phyloP scores from a whole-genome alignment of 108 stramenopile species.

The Cylindrotheca fusiformis region DNA sequence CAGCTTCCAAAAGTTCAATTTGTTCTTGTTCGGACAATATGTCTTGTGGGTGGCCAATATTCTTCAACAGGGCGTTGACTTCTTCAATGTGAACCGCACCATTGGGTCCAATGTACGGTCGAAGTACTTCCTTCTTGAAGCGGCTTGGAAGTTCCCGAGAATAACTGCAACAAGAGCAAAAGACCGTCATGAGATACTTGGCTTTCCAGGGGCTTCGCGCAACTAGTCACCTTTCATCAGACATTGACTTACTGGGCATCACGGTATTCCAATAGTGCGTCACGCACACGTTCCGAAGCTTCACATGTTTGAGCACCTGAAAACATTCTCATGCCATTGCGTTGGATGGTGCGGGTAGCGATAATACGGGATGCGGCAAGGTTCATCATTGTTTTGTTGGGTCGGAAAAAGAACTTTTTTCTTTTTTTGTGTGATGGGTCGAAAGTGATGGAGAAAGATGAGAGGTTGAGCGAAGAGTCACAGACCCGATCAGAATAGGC shows the following conservation, averaged over 20 bases:
- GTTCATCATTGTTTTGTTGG: too few relatives aligned
- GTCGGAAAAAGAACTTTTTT: too few relatives aligned
- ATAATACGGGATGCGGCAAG: not conserved
- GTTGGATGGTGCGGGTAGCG: not conserved
- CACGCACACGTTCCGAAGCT: not conserved
- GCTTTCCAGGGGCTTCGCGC: not conserved
- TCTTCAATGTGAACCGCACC: constrained; percentile 27
- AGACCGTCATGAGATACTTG: not conserved
- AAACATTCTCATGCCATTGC: not conserved
- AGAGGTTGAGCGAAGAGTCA: too few relatives aligned
- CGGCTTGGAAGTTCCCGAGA: constrained; percentile 37
- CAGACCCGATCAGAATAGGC: too few relatives aligned
- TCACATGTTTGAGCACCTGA: not conserved
- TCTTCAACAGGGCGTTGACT: constrained; percentile 22
- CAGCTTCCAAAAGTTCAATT: constrained; percentile 13
- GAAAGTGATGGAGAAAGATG: too few relatives aligned
- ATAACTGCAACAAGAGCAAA: constrained; percentile 19
- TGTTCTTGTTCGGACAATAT: constrained; percentile 9
- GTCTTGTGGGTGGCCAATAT: constrained; percentile 17
- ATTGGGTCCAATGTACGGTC: constrained; percentile 4
- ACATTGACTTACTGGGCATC: not conserved
- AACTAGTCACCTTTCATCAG: not conserved
- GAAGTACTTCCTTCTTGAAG: constrained; percentile 42
- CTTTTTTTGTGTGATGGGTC: too few relatives aligned
- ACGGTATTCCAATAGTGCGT: not conserved